Base-by-base conservation (phyloP, 257 asterid genomes). In the Primulina huaijiensis region DNA sequence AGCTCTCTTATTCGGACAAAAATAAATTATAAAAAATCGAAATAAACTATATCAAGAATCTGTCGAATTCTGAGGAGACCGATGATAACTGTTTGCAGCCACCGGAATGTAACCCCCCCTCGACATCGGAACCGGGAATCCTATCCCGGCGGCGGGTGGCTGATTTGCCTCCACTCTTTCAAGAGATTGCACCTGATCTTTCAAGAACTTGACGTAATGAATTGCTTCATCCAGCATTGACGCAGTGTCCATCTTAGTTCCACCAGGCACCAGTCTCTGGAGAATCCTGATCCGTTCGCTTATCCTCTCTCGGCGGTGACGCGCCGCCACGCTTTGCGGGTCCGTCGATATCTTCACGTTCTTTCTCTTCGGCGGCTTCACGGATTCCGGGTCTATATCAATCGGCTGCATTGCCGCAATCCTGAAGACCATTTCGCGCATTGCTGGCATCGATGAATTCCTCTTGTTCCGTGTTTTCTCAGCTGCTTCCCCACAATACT, bases 211-310 rank as follows among this genome's bases (percentile, higher is more conserved):
- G 8, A 86, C 65, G 65, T 86, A 86, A 72, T 82, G 92, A 23
- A 81, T 84, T 4, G 86, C 89, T 69, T 84, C 92, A 40, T 84
- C 92, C 72, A 86, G 68, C 89, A 84, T 84, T 0, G 88, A 84
- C 3, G 88, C 86, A 3, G 92, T 86, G 27, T 84, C 92, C 88
- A 84, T 75, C 53, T 86, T 86, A 2, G 89, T 78, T 6, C 92
- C 92, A 0, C 92, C 92, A 0, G 92, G 92, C 3, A 84, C 89
- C 70, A 86, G 80, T 53, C 85, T 82, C 71, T 84, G 89, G 3
- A 84, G 74, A 46, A 82, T 79, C 70, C 86, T 78, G 8, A 86
- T 78, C 74, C 77, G 77, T 35, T 86, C 81, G 31, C 89, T 86
- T 30, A 86, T 86, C 77, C 81, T 77, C 63, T 82, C 89, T 63